phyloP scores from a whole-genome alignment of 2,329 filamentous ascomycete genomes.

The Canariomyces notabilis region DNA sequence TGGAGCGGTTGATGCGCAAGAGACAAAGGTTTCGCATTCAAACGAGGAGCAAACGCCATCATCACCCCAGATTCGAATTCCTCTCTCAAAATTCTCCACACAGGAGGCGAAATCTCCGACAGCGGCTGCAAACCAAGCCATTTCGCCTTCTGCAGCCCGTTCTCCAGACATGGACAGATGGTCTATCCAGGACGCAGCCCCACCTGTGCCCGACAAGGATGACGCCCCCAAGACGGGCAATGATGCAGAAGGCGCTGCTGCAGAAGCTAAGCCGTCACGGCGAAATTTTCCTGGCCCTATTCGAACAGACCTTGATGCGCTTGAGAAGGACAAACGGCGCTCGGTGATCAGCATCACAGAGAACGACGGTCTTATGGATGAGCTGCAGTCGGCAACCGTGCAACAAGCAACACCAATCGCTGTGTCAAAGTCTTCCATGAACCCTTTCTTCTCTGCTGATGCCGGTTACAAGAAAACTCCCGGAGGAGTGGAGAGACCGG shows the following conservation, averaged over 20 bases:
- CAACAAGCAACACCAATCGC: constrained; percentile 77
- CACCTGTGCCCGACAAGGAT: constrained; percentile 12
- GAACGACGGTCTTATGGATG: constrained; percentile 81
- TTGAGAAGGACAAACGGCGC: constrained; percentile 29
- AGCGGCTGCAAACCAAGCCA: constrained; percentile 16
- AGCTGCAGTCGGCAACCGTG: constrained; percentile 74
- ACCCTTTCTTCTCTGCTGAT: constrained; percentile 50
- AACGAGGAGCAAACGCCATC: constrained; percentile 15
- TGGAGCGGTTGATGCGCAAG: neutral
- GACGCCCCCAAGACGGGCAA: constrained; percentile 23
- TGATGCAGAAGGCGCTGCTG: constrained; percentile 24
- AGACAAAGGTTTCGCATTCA: neutral
- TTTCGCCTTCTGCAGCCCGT: constrained; percentile 16
- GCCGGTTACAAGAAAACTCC: constrained; percentile 26
- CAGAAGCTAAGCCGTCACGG: constrained; percentile 30
- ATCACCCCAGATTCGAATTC: constrained; percentile 28
- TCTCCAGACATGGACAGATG: constrained; percentile 14
- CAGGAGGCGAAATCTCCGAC: constrained; percentile 31
- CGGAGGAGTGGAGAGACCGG: constrained; percentile 23
- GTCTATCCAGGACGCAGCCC: constrained; percentile 9
- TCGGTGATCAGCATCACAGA: constrained; percentile 51
- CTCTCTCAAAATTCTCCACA: constrained; percentile 42
- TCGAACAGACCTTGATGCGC: constrained; percentile 40
- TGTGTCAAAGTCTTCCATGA: constrained; percentile 78
- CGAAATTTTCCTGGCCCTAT: constrained; percentile 51